A percentile compares a stretch with the other conserved stretches of the same genome.
phyloP scores from a whole-genome alignment of 768 basidiomycete species.

The Sutorius australiensis region DNA sequence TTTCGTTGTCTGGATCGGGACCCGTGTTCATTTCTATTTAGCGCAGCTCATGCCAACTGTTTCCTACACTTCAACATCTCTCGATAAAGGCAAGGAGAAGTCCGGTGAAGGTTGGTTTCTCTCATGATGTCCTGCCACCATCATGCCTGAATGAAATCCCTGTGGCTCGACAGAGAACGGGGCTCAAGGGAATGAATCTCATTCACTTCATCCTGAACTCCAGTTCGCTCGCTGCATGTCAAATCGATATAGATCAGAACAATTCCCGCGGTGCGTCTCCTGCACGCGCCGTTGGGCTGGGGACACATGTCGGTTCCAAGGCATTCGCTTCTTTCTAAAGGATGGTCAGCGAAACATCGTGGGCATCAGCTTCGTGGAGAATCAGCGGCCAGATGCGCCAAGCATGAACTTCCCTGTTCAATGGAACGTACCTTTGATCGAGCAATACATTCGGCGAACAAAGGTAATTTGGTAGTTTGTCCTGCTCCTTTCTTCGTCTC shows the following conservation, averaged over 20 bases:
- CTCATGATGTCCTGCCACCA: not conserved
- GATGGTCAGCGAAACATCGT: constrained; percentile 54
- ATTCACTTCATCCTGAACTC: constrained; percentile 55
- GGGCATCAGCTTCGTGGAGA: constrained; percentile 68
- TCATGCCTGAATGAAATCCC: constrained; percentile 14
- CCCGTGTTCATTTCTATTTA: constrained; percentile 23
- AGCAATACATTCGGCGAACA: constrained; percentile 48
- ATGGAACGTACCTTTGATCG: constrained; percentile 62
- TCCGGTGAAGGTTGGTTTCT: constrained; percentile 35
- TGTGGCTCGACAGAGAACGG: constrained; percentile 31
- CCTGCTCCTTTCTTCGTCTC: constrained; percentile 2
- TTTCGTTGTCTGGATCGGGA: constrained; percentile 7
- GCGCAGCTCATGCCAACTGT: constrained; percentile 46
- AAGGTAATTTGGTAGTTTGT: constrained; percentile 45
- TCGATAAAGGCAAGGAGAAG: constrained; percentile 46
- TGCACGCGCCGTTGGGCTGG: constrained; percentile 86
- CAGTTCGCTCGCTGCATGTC: constrained; percentile 86
- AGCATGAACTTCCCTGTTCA: constrained; percentile 56
- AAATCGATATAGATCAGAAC: constrained; percentile 65
- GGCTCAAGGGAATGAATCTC: constrained; percentile 24
- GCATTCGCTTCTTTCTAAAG: constrained; percentile 75
- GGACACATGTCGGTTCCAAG: constrained; percentile 83
- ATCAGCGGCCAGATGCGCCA: constrained; percentile 52
- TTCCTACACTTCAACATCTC: constrained; percentile 36
- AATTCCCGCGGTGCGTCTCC: constrained; percentile 77